Base-by-base conservation (phyloP, 768 basidiomycete genomes). In the Mycena chlorophos region DNA sequence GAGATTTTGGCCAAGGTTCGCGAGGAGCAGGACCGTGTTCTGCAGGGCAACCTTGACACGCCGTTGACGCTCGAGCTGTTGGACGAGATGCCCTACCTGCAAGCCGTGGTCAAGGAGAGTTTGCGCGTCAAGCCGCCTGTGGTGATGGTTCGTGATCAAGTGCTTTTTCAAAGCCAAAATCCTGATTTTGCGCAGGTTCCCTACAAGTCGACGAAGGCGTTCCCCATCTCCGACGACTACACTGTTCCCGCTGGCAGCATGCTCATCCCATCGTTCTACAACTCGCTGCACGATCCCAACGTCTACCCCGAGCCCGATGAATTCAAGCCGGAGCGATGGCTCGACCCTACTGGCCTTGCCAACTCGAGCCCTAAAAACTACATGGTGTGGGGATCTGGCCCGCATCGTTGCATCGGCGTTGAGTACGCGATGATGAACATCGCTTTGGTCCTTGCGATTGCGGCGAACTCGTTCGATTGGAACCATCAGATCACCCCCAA, bases 401-500 rank as follows among this genome's bases (percentile, higher is more conserved):
- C 94, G 50, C 94, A 98, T 74, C 83, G 85, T 61, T 95, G 94
- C 71, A 93, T 97, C 58, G 95, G 93, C 26, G 66, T 91, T 49
- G 94, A 97, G 71, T 99, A 98, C 68, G 93, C 95, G 31, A 82
- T 79, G 63, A 86, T 94, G 85, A 94, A 95, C 73, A 93, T 98
- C 54, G 88, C 81, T 1, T 79, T 95, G 19, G 86, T 88, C 3
- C 79, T 98, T 25, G 94, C 88, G 4, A 86, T 85, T n/a, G 94
- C 95, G 0, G 81, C 82, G 50, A 80, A 83, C 29, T 75, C 87
- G 66, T 84, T 94, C 75, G 78, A 95, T 68, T 97, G 88, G 81
- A 85, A 94, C 57, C 97, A 98, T 70, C 82, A 88, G 46, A 45
- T 80, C n/a, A 98, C 97, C 0, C 81, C 84, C 2, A 70, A 83